Evolutionary conservation across 495 filamentous ascomycete species (phyloP).

Genomic region (Penicillium salamii): DNA sequence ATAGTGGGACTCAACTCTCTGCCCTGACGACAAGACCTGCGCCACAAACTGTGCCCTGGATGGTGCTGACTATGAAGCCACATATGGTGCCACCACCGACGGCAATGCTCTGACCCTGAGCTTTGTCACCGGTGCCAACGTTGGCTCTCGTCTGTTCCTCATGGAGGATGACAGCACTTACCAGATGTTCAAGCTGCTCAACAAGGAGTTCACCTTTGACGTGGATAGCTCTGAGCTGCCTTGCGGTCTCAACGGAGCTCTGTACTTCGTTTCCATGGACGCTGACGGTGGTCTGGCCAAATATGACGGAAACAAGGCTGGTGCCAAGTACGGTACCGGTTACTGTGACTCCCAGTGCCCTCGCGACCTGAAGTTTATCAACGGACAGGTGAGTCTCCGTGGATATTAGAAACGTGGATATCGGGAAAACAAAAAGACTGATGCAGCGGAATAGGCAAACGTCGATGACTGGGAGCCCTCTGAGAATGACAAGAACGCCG

Average conservation of each 20-base stretch:
- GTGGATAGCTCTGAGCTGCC: conserved; percentile 61
- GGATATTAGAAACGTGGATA: background rate
- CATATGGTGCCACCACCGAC: conserved; percentile 51
- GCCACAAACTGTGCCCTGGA: conserved; percentile 59
- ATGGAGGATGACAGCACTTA: conserved; percentile 53
- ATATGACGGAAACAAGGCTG: conserved; percentile 58
- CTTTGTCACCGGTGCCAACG: conserved; percentile 50
- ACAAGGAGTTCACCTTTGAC: conserved; percentile 64
- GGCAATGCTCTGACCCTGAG: conserved; percentile 51
- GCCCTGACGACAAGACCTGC: conserved; percentile 52
- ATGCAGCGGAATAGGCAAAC: conserved; percentile 38
- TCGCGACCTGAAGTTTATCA: conserved; percentile 64
- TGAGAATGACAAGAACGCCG: conserved; percentile 58
- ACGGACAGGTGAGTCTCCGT: conserved; percentile 42
- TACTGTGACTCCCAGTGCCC: conserved; percentile 77
- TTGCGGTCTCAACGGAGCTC: conserved; percentile 67
- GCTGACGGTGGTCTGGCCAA: conserved; percentile 54
- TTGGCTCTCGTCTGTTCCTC: conserved; percentile 57
- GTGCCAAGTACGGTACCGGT: conserved; percentile 69
- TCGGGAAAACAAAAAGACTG: background rate
- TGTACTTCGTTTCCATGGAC: conserved; percentile 67
- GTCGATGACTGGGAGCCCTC: conserved; percentile 58
- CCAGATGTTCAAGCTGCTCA: conserved; percentile 52
- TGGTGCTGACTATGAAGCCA: conserved; percentile 53
- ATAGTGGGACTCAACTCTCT: conserved; percentile 49